Conservation (phyloP, 164 flowering plant species). For the Nelumbo lutea region DNA sequence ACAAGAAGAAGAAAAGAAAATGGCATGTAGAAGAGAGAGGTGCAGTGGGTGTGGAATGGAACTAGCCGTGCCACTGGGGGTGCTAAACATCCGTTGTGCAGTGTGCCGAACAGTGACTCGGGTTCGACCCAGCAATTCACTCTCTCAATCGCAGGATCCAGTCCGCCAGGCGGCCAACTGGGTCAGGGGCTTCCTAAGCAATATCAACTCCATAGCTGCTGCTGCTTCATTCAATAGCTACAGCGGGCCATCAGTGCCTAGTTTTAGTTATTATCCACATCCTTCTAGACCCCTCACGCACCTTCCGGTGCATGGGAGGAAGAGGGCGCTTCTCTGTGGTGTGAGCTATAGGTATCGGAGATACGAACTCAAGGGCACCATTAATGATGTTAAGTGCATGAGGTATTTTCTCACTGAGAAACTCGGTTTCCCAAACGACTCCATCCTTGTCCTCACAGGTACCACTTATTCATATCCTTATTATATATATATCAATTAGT, state of each 20-base stretch:
- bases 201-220: conserved; percentile 1
- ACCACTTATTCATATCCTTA: background rate
- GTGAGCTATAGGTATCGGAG: conserved; percentile 32
- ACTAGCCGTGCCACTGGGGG: conserved; percentile 17
- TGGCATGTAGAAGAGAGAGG: conserved; percentile 16
- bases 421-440: conserved; percentile 36
- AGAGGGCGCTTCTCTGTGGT: conserved; percentile 56
- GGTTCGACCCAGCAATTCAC: conserved; percentile 6
- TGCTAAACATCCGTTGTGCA: conserved; percentile 17
- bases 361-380: conserved; percentile 41
- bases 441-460: conserved; percentile 73
- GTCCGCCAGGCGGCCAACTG: conserved; percentile 10
- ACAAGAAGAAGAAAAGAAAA: background rate
- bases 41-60: conserved; percentile 19
- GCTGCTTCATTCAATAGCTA: conserved; percentile 1
- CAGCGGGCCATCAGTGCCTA: background rate
- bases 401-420: conserved; percentile 33
- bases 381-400: conserved; percentile 52
- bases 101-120: conserved; percentile 10
- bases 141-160: conserved; percentile 4
- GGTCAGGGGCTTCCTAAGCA: conserved; percentile 15
- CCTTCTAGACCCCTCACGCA: background rate
- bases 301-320: conserved; percentile 28
- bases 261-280: background rate
- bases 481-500: no score